A percentile compares a stretch with the other conserved stretches of the same genome.
phyloP scores from a whole-genome alignment of 305 asterid genomes.

The Solanum hybrid region DNA sequence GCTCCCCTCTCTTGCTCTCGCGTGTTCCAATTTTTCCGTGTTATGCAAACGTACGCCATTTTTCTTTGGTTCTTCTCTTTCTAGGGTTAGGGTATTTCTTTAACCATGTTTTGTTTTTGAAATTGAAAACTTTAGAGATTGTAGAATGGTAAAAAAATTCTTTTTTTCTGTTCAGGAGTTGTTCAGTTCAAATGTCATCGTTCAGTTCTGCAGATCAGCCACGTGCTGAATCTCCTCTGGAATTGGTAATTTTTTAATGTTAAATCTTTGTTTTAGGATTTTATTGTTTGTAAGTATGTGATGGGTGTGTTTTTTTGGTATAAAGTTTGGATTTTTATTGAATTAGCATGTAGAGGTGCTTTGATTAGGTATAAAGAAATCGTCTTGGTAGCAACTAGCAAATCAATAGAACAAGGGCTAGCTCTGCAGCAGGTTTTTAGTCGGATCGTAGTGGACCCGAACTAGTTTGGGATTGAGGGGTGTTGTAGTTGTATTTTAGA shows the following conservation, averaged over 20 bases:
- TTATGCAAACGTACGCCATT: neutral
- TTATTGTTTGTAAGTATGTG: neutral
- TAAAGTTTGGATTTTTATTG: neutral
- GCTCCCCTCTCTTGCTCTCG: neutral
- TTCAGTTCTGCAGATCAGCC: conserved; percentile 26
- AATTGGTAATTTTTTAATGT: neutral
- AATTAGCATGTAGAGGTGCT: neutral
- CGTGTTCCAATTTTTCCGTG: neutral
- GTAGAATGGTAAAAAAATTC: neutral
- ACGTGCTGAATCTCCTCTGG: conserved; percentile 32
- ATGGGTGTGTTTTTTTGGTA: neutral
- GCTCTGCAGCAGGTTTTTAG: neutral
- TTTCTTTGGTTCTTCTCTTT: conserved; percentile 14
- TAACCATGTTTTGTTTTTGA: conserved; percentile 31
- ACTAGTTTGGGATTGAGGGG: neutral
- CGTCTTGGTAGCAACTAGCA: neutral
- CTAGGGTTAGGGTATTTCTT: conserved; percentile 33
- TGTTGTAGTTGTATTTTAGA: neutral
- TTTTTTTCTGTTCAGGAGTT: neutral
- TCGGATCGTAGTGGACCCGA: neutral
- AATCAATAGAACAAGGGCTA: neutral
- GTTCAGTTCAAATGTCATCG: neutral
- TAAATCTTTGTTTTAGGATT: neutral
- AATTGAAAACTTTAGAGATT: neutral
- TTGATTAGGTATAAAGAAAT: neutral